Evolutionary conservation across 2,329 filamentous ascomycete genomes (phyloP), one percentile per base, ranked within the genome.

Genomic region (Diaporthe capsici): DNA sequence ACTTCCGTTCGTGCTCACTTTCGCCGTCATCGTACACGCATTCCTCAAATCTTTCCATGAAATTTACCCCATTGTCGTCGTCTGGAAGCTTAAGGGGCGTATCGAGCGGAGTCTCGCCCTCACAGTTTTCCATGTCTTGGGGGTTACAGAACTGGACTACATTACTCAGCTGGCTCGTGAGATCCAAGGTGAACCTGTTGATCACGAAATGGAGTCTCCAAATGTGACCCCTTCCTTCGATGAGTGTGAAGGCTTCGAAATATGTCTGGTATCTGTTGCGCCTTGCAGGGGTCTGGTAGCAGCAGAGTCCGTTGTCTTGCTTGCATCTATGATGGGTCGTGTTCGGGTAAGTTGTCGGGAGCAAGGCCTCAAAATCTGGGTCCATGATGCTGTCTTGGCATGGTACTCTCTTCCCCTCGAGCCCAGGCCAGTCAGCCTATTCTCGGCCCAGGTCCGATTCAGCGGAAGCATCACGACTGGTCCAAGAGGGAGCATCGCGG

Each of bases 161-260:
- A 17, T 22, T n/a, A 6, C 31, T 42, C 53, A 53, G 22, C 31
- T 61, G 42, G 12, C 39, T n/a, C 2, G 58, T 53, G 57, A 72
- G 42, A 13, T 63, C 10, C 15, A 72, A 25, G 28, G 34, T 63
- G 13, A 3, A 2, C 31, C 5, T 31, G 37, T 55, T 10, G 13
- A 47, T 60, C 5, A 39, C 15, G 42, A 60, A 72, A 39, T 76
- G 72, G 25, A 76, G 58, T 34, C 75, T 76, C 58, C 71, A 76
- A 20, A 67, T 44, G 67, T 67, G 51, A 2, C 53, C 44, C 10
- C 20, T 44, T 25, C 39, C 58, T 37, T 55, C 17, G 34, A 76
- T 55, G 28, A 76, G 10, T 1, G 42, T 63, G 44, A 76, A 76
- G 13, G 51, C 75, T 31, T 75, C 72, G 25, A 72, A 72, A 9